Evolutionary conservation across 2,329 filamentous ascomycete species (phyloP).

Genomic region (Colletotrichum sp.): DNA sequence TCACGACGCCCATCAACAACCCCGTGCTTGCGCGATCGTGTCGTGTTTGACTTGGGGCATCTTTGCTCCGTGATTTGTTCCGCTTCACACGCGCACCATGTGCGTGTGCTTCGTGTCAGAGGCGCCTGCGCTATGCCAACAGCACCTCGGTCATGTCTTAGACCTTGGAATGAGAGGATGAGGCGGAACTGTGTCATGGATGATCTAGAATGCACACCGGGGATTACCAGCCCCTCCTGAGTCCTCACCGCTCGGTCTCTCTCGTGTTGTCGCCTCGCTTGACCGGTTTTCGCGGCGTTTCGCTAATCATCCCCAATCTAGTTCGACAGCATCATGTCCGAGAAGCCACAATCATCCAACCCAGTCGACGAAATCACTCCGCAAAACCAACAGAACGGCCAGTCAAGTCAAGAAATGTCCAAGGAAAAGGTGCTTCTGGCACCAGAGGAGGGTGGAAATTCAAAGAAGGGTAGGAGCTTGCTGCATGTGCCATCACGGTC

Average conservation of each 20-base stretch:
- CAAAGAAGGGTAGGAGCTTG: slow-evolving; percentile 57
- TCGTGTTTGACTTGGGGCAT: neutral
- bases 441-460: slow-evolving; percentile 44
- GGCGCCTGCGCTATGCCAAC: neutral
- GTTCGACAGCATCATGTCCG: slow-evolving; percentile 33
- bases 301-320: neutral
- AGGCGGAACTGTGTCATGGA: slow-evolving; percentile 10
- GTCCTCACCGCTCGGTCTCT: slow-evolving; percentile 1
- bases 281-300: neutral
- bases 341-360: slow-evolving; percentile 30
- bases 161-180: slow-evolving; percentile 19
- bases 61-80: neutral
- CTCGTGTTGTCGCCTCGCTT: neutral
- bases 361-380: slow-evolving; percentile 30
- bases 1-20: neutral
- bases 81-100: neutral
- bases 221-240: slow-evolving; percentile 13
- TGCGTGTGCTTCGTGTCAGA: slow-evolving; percentile 1
- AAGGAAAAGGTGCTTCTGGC: slow-evolving; percentile 47
- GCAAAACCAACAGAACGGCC: slow-evolving; percentile 27
- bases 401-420: slow-evolving; percentile 42
- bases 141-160: slow-evolving; percentile 23
- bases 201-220: neutral
- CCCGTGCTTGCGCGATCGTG: neutral
- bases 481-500: slow-evolving; percentile 67